Conservation (phyloP, 306 rosid genomes). For the Trichosanthes cucumerina region DNA sequence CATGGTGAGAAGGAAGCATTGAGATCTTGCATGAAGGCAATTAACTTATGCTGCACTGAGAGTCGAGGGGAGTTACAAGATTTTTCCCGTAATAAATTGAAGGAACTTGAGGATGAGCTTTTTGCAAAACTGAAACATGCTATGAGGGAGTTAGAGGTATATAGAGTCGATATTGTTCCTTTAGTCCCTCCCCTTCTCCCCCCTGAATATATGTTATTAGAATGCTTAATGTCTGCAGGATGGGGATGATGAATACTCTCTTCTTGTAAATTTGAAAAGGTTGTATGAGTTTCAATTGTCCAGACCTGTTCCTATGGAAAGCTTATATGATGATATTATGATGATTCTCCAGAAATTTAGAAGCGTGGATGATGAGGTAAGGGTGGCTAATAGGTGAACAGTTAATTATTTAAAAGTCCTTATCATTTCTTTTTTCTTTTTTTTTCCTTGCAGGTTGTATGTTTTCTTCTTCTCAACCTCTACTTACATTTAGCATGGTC, state of each 20-base stretch:
- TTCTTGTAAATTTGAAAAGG: slow-evolving; percentile 90
- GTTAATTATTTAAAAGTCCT: not conserved
- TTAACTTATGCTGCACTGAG: slow-evolving; percentile 52
- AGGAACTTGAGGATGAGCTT: slow-evolving; percentile 78
- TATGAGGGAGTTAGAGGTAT: slow-evolving; percentile 78
- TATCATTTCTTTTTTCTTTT: slow-evolving; percentile 11
- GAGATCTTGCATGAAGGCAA: slow-evolving; percentile 76
- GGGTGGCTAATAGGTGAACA: slow-evolving; percentile 2
- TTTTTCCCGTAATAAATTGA: slow-evolving; percentile 62
- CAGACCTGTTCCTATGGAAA: slow-evolving; percentile 48
- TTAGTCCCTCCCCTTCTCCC: not conserved
- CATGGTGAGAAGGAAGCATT: slow-evolving; percentile 84
- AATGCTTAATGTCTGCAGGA: slow-evolving; percentile 41
- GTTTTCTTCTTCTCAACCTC: slow-evolving; percentile 75
- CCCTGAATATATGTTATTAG: slow-evolving; percentile 18
- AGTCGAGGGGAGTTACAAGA: slow-evolving; percentile 95
- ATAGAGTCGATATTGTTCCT: slow-evolving; percentile 12
- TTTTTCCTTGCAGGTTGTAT: slow-evolving; percentile 55
- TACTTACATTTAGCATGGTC: slow-evolving; percentile 62
- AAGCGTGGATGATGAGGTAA: slow-evolving; percentile 73
- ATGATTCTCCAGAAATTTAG: slow-evolving; percentile 46
- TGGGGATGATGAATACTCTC: slow-evolving; percentile 94
- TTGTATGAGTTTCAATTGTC: slow-evolving; percentile 79
- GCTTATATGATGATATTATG: slow-evolving; percentile 56
- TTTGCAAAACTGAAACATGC: slow-evolving; percentile 63